Evolutionary conservation across 2,329 filamentous ascomycete species (phyloP), one percentile per base, ranked within the genome.

Genomic region (Achaetomium macrosporum): DNA sequence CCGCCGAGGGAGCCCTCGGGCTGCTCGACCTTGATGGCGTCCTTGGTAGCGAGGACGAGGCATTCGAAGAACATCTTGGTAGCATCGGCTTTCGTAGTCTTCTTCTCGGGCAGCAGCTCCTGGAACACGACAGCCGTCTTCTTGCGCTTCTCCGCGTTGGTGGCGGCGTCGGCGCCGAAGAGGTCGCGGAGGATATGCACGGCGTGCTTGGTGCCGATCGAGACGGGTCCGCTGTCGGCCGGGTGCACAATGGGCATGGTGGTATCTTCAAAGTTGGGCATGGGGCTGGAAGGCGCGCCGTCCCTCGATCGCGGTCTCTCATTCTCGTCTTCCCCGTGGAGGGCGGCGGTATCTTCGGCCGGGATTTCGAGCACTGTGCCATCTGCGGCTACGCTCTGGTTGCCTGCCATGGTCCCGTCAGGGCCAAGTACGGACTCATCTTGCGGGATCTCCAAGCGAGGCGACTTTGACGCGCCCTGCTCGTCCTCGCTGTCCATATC

Each of bases 31-130:
- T 96, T 96, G 72, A 99, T 88, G 29, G 93, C 93, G 67, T 99
- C 93, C 73, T 99, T 99, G 40, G 93, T 99, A 5, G 92, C 93
- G 43, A 99, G 78, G 3, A 99, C 93, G 20, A 99, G 77, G 50
- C 93, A 86, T 72, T 99, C 93, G 64, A 99, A 99, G 75, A 99
- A 99, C 90, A 99, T 96, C 78, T 96, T 96, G 41, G 93, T 99
- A 0, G 93, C 93, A 64, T 97, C 93, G 9, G 87, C 87, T 69
- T 89, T 88, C 60, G 81, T 90, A 0, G 92, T 92, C 56, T 80
- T 81, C 59, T 78, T 73, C 70, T 95, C 89, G 0, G 93, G 93
- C 33, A 96, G 79, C 44, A 99, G 78, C 53, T 95, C 87, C 64
- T 96, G 92, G 76, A 99, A 96, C 3, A 95, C 77, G 3, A 95